phyloP scores from a whole-genome alignment of 2,329 filamentous ascomycete genomes.

The Pseudocercospora vitis region DNA sequence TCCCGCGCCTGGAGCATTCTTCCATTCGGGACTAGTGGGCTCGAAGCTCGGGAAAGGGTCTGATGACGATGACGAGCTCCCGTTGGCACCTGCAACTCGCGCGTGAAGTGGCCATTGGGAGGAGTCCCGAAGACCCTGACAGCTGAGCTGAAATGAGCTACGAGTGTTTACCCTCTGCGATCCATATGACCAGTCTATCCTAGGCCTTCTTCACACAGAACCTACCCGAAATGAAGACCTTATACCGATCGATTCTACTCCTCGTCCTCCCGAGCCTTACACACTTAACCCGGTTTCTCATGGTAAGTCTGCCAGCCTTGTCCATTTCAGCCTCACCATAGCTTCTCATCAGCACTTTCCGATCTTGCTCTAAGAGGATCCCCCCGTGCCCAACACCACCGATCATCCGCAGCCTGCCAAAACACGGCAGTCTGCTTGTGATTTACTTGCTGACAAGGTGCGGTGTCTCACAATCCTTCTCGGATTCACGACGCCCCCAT shows the following conservation, averaged over 20 bases:
- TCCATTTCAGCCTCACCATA: constrained; percentile 43
- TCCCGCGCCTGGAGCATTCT: too few species aligned
- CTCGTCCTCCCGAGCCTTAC: constrained; percentile 36
- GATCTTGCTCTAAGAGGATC: constrained; percentile 42
- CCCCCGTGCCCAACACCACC: constrained; percentile 32
- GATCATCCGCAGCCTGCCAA: constrained; percentile 49
- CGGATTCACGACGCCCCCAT: constrained; percentile 53
- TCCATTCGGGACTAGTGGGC: too few species aligned
- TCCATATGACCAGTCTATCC: too few species aligned
- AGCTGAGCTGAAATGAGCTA: too few species aligned
- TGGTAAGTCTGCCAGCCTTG: constrained; percentile 42
- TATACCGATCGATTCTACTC: constrained; percentile 39
- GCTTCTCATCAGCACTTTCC: constrained; percentile 44
- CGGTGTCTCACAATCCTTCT: constrained; percentile 42
- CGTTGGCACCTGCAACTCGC: too few species aligned
- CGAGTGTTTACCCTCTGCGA: too few species aligned
- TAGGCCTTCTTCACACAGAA: constrained; percentile 34
- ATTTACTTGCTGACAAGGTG: constrained; percentile 47
- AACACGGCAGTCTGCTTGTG: constrained; percentile 40
- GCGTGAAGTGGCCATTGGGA: too few species aligned
- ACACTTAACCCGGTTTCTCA: constrained; percentile 41
- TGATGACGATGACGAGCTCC: too few species aligned
- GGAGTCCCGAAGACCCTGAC: too few species aligned
- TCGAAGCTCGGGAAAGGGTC: too few species aligned
- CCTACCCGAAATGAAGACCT: constrained; percentile 42